Conservation (phyloP, 768 basidiomycete species). For the Wakefieldia striispora region DNA sequence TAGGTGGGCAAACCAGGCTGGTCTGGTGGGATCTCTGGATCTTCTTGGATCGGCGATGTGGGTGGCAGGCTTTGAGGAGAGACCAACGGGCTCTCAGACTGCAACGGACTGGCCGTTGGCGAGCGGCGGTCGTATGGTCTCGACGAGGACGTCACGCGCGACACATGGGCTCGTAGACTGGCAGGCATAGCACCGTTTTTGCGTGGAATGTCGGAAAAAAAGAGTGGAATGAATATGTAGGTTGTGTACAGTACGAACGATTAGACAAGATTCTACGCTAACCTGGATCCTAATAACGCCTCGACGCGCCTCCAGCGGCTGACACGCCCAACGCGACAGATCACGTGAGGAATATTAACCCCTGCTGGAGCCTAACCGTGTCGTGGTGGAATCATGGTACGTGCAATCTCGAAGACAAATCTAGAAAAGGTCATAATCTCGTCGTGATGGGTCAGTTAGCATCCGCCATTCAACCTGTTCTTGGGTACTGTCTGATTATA, state of each 20-base stretch:
- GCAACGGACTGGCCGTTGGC: constrained; percentile 8
- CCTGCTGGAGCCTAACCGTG: neutral
- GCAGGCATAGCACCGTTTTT: constrained; percentile 22
- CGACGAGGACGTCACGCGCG: constrained; percentile 7
- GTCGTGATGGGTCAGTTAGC: constrained; percentile 12
- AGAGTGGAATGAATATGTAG: constrained; percentile 22
- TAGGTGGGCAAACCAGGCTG: constrained; percentile 59
- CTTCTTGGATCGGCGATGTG: neutral
- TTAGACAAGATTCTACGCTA: constrained; percentile 20
- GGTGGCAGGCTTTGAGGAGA: neutral
- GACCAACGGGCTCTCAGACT: neutral
- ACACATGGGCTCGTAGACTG: constrained; percentile 7
- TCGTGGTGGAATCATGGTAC: too few relatives aligned
- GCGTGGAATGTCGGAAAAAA: neutral
- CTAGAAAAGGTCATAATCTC: constrained; percentile 5
- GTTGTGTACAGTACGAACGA: constrained; percentile 20
- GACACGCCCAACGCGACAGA: constrained; percentile 18
- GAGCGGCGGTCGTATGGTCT: constrained; percentile 24
- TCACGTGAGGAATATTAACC: constrained; percentile 34
- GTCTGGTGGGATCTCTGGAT: constrained; percentile 8
- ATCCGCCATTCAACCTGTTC: constrained; percentile 41
- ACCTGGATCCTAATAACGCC: constrained; percentile 4
- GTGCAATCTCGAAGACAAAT: neutral
- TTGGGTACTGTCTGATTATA: constrained; percentile 59
- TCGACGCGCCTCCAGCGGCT: constrained; percentile 25